Evolutionary conservation across 1,139 yeast species (phyloP), one percentile per base, ranked within the genome.

Genomic region (Eremothecium coryli): DNA sequence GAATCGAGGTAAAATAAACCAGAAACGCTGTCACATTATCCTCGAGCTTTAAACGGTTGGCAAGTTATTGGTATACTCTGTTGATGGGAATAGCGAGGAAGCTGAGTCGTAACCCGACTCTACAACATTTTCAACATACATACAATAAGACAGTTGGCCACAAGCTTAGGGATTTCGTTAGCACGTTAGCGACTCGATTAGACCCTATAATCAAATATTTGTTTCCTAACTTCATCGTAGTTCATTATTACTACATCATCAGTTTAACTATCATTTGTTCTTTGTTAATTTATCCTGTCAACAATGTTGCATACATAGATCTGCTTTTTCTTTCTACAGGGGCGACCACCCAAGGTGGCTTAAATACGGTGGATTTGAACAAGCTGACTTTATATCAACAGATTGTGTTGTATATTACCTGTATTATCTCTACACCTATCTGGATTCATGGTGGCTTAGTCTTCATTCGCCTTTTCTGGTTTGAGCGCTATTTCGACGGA

Each of bases 331-430:
- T 84, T 38, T 70, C 86, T 0, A 62, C 77, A 5, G 90, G 94
- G 4, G 75, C 90, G 0, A 63, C 80, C 3, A 85, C 98, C 1
- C 96, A 88, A 53, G 95, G 95, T 1, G 99, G 99, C 0, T 63
- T 93, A 39, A 85, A 85, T 51, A 78, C 96, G 0, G 65, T 82
- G 14, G 73, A 85, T 50, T 47, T 79, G 25, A 82, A 82, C 50
- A 56, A 62, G 0, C 48, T 84, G 40, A 60, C 66, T 1, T 57
- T 82, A 31, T 88, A 79, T 60, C 97, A 90, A 57, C 96, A 88
- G 54, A 70, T 86, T 14, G 60, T 70, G 12, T 55, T 82, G 3
- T 82, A 77, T 49, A 45, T 78, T 6, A 40, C 73, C 2, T 62
- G 93, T 23, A 66, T 75, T 44, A 47, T 85, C 15, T 72, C 94